Base-by-base conservation (phyloP, 2,329 filamentous ascomycete species). In the Pseudogymnoascus sp. region DNA sequence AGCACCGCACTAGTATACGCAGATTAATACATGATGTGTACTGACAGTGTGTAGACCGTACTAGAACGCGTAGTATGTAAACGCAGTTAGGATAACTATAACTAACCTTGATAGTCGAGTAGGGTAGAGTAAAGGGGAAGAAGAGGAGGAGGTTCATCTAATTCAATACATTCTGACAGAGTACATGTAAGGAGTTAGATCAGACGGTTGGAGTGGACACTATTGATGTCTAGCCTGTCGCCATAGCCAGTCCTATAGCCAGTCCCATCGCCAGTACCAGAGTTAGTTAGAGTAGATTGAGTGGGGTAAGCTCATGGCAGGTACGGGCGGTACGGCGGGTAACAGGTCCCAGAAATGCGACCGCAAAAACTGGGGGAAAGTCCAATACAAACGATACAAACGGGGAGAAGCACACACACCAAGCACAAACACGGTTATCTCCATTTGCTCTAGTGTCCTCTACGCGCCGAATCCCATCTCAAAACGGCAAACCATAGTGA, bases 261-360 rank as follows among this genome's bases (percentile, higher is more conserved):
- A 34, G 31, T 34, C 29, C 31, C 31, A 34, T 34, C 10, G 11
- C 10, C 31, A 34, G 40, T 45, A 21, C 40, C 40, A 45, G 18
- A 12, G 18, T 45, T 45, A 12, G 18, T 45, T 45, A 54, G n/a
- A 3, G 21, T 31, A 31, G 26, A 31, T n/a, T 11, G n/a, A 26
- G 23, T 57, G 51, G 51, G 51, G 51, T 34, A 57, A 57, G 51
- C 51, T 57, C 51, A 34, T 57, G 51, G 29, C 51, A 57, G 51
- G 51, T 18, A 57, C 51, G 51, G 51, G 29, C 51, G 51, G 29
- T 34, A 34, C 51, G 51, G 51, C 51, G 51, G 51, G 51, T 57
- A 57, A n/a, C 51, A 57, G 51, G 29, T 57, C 51, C 51, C 29
- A 57, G 29, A 34, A 36, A 21, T 10, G 51, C 47, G 29, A 34